Conservation (phyloP, 345 rosid genomes). For the Isatis tinctoria region DNA sequence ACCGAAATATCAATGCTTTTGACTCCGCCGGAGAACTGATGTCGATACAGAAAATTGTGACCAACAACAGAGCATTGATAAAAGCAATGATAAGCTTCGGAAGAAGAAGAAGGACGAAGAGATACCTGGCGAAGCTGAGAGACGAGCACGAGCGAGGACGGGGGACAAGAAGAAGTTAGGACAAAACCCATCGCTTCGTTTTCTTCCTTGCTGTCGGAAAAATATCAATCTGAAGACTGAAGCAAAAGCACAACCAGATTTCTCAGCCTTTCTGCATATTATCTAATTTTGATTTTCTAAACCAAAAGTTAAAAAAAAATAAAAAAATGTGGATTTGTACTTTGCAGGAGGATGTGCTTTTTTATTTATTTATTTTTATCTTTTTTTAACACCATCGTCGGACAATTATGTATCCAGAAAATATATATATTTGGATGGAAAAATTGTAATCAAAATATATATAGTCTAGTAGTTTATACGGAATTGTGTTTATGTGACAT, state of each 20-base stretch:
- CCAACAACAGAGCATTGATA: background rate
- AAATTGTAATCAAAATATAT: too few relatives aligned
- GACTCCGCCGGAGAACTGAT: slow-evolving; percentile 20
- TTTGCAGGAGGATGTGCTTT: too few relatives aligned
- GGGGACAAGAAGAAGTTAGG: background rate
- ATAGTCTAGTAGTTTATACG: too few relatives aligned
- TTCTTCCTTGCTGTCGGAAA: background rate
- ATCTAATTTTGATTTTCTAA: background rate
- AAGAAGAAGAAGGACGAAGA: background rate
- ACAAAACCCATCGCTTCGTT: slow-evolving; percentile 28
- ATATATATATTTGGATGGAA: too few relatives aligned
- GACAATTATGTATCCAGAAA: too few relatives aligned
- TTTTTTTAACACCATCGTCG: too few relatives aligned
- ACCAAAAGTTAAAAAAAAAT: too few relatives aligned
- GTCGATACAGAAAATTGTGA: background rate
- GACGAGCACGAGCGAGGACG: background rate
- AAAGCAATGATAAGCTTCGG: background rate
- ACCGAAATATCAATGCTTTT: background rate
- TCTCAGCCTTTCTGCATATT: background rate
- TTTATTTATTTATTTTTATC: too few relatives aligned
- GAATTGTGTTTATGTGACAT: too few relatives aligned
- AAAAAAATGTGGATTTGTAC: too few relatives aligned
- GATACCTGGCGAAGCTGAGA: slow-evolving; percentile 20
- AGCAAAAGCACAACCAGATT: background rate
- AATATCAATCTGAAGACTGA: background rate